These are phyloP conservation scores for Filosporella fistucella DNA, from an alignment of 495 filamentous ascomycete species.

Conservation along the genomic window DNA sequence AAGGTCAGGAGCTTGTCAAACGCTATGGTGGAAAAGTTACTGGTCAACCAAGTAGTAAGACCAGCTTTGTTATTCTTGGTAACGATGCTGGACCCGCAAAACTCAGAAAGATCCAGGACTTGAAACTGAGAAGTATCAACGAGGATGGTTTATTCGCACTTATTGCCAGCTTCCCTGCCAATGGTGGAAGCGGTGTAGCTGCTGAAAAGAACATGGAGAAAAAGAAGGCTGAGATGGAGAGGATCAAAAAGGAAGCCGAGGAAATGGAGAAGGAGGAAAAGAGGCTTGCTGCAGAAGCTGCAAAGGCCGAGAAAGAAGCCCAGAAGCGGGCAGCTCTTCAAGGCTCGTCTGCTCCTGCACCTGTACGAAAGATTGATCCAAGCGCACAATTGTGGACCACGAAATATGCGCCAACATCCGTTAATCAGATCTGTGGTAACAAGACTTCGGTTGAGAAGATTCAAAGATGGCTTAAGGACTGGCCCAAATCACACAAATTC, in stretches of 20 bases:
- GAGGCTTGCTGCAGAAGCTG: slow-evolving; percentile 43
- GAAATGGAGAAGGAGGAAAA: slow-evolving; percentile 73
- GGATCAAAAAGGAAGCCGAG: slow-evolving; percentile 67
- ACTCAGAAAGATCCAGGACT: slow-evolving; percentile 74
- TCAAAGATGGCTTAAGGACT: slow-evolving; percentile 79
- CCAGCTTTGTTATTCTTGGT: slow-evolving; percentile 88
- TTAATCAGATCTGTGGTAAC: slow-evolving; percentile 92
- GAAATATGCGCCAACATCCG: slow-evolving; percentile 84
- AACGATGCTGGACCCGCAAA: slow-evolving; percentile 91
- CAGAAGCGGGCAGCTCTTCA: slow-evolving; percentile 33
- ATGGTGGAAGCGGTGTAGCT: slow-evolving; percentile 83
- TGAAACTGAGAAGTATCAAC: slow-evolving; percentile 82
- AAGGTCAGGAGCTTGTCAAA: slow-evolving; percentile 84
- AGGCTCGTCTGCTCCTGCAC: slow-evolving; percentile 28
- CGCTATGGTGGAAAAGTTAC: slow-evolving; percentile 91
- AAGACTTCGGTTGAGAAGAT: slow-evolving; percentile 86
- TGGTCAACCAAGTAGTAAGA: slow-evolving; percentile 81
- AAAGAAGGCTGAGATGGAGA: slow-evolving; percentile 73
- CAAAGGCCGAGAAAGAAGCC: slow-evolving; percentile 42
- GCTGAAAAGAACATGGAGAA: slow-evolving; percentile 80
- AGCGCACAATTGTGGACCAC: slow-evolving; percentile 80
- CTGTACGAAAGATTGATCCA: slow-evolving; percentile 24
- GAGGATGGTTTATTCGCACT: slow-evolving; percentile 89
- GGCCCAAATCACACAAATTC: slow-evolving; percentile 66
- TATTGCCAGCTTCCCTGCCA: slow-evolving; percentile 76